Evolutionary conservation across 257 asterid species (phyloP), one percentile per base, ranked within the genome.

Genomic region (Capsicum baccatum): DNA sequence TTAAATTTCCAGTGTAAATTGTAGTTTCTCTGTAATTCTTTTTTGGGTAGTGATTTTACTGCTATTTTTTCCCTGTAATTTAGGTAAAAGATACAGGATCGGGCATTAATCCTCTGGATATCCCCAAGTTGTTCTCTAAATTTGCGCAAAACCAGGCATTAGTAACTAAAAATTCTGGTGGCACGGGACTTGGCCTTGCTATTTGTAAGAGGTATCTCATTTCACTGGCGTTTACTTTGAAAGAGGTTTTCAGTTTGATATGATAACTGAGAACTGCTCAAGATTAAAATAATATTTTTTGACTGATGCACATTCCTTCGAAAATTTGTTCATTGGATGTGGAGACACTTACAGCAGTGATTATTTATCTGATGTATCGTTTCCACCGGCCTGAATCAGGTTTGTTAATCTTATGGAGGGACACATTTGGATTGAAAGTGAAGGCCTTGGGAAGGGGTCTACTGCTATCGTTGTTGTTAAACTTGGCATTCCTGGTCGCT

Each of bases 101-200:
- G 39, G 99, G 99, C 85, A 91, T 97, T 69, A 95, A 89, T 88
- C 96, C 94, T 19, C 98, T 91, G 84, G 99, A 97, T 70, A 89
- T 95, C 82, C 97, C 99, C 4, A 94, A 92, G 88, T 63, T 97
- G 80, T 97, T 97, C 87, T 93, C 90, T 85, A 97, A 94, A 88
- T 97, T 95, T 87, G 97, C 95, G 13, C 97, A 97, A 89, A 89
- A 88, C 78, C 98, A 93, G 88, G 90, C 97, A 56, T 88, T 86
- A 64, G 92, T 91, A 64, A 21, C 94, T 84, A 94, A 92, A 87
- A 94, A 91, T 88, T 84, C 97, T 74, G 89, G 93, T 79, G 99
- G 98, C 71, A 90, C 95, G 87, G 99, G 99, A 47, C 99, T 97
- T 82, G 99, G 99, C 85, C 94, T 97, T 80, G 99, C 99, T 19